A percentile compares a stretch with the other conserved stretches of the same genome.
Evolutionary conservation across 169 alveolate genomes (phyloP).

Genomic region (Eimeria mitis): DNA sequence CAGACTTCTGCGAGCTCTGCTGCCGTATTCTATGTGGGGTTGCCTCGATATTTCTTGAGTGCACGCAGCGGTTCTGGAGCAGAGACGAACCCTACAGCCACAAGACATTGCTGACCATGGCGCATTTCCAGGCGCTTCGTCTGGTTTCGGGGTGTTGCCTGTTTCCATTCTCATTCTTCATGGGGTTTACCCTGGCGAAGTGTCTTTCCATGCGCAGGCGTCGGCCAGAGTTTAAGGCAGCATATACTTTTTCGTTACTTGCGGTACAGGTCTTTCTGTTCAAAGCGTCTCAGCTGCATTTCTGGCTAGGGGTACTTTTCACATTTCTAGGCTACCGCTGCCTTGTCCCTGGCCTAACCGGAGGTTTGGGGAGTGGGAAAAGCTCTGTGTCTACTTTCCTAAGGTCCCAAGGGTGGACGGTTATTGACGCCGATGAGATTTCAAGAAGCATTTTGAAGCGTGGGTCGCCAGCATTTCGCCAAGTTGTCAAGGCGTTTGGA

Average conservation of each 20-base stretch:
- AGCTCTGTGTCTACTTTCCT: conserved; percentile 20
- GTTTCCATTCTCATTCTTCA: not conserved
- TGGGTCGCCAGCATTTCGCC: conserved; percentile 52
- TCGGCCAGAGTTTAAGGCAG: conserved; percentile 10
- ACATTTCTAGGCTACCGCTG: conserved; percentile 15
- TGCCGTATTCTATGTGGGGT: not conserved
- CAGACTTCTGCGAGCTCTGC: not conserved
- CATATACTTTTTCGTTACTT: not conserved
- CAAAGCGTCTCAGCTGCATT: not conserved
- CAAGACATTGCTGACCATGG: not conserved
- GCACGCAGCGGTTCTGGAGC: not conserved
- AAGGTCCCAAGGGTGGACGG: conserved; percentile 36
- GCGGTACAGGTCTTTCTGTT: not conserved
- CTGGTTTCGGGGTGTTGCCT: not conserved
- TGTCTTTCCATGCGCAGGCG: not conserved
- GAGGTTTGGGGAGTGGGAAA: conserved; percentile 57
- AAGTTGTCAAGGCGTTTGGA: conserved; percentile 54
- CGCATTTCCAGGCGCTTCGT: not conserved
- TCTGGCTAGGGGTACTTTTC: not conserved
- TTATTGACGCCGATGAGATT: conserved; percentile 50
- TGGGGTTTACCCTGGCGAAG: conserved; percentile 35
- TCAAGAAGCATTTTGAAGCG: conserved; percentile 36
- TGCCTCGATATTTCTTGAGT: not conserved
- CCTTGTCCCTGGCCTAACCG: conserved; percentile 65
- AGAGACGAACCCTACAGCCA: not conserved